These are phyloP conservation scores for Platanthera guangdongensis DNA, from an alignment of 106 monocot genomes.

Conservation along the genomic window DNA sequence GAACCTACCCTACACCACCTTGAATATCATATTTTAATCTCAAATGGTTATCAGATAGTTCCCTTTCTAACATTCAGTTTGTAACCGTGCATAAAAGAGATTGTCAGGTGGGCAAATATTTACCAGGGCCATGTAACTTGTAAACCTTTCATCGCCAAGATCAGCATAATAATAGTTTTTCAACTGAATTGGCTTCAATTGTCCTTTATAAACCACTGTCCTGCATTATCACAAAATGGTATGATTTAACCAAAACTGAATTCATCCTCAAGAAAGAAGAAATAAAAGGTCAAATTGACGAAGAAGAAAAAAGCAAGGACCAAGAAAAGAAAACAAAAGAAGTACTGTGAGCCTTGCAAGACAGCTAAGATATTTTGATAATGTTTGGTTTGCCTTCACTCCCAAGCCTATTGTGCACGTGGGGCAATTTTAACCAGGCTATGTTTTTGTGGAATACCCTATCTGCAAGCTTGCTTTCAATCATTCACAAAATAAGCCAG, in stretches of 20 bases:
- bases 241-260: background rate
- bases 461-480: no score
- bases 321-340: background rate
- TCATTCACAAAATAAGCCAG: no score
- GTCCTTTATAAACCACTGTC: slow-evolving; percentile 97
- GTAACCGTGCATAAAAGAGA: slow-evolving; percentile 30
- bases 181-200: slow-evolving; percentile 81
- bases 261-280: background rate
- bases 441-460: no score
- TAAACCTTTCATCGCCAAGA: slow-evolving; percentile 89
- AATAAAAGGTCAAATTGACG: background rate
- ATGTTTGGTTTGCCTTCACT: no score
- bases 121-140: slow-evolving; percentile 99
- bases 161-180: slow-evolving; percentile 89
- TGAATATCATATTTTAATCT: slow-evolving; percentile 16
- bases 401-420: no score
- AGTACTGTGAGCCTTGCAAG: no score
- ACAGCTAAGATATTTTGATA: no score
- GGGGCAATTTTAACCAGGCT: no score
- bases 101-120: slow-evolving; percentile 36
- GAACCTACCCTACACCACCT: background rate
- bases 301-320: background rate
- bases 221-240: slow-evolving; percentile 25
- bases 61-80: slow-evolving; percentile 29
- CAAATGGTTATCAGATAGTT: slow-evolving; percentile 32